Conservation (phyloP, 2,329 filamentous ascomycete species). For the Ilyonectria sp. region DNA sequence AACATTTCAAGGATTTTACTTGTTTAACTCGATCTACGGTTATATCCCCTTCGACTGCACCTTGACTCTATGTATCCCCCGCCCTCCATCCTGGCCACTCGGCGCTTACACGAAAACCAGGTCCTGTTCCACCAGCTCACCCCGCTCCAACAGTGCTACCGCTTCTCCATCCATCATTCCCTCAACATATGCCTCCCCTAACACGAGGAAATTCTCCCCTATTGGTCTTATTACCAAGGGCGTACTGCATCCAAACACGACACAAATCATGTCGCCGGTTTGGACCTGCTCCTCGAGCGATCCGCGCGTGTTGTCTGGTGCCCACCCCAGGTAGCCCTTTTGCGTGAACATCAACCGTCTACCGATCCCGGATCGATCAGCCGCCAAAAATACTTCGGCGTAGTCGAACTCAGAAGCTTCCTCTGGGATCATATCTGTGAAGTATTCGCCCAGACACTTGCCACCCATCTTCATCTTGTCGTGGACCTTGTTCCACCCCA, state of each 20-base stretch:
- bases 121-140: constrained; percentile 18
- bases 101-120: constrained; percentile 10
- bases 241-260: constrained; percentile 31
- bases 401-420: constrained; percentile 29
- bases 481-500: constrained; percentile 21
- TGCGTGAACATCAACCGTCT: constrained; percentile 31
- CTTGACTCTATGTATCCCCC: background rate
- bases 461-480: constrained; percentile 19
- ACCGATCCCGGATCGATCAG: constrained; percentile 25
- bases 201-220: constrained; percentile 18
- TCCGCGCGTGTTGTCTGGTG: constrained; percentile 27
- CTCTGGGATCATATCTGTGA: constrained; percentile 24
- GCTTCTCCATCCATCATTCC: constrained; percentile 32
- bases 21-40: background rate
- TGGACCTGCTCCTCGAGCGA: constrained; percentile 18
- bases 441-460: constrained; percentile 16
- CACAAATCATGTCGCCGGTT: constrained; percentile 23
- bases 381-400: constrained; percentile 24
- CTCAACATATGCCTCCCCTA: constrained; percentile 34
- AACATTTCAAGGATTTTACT: background rate
- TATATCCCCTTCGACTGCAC: background rate
- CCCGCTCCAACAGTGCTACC: constrained; percentile 11
- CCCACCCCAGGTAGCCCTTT: constrained; percentile 31
- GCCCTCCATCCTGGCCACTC: background rate
- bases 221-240: constrained; percentile 20